These are phyloP conservation scores for Pinus albicaulis DNA, from an alignment of 75 land plant genomes.

Conservation along the genomic window DNA sequence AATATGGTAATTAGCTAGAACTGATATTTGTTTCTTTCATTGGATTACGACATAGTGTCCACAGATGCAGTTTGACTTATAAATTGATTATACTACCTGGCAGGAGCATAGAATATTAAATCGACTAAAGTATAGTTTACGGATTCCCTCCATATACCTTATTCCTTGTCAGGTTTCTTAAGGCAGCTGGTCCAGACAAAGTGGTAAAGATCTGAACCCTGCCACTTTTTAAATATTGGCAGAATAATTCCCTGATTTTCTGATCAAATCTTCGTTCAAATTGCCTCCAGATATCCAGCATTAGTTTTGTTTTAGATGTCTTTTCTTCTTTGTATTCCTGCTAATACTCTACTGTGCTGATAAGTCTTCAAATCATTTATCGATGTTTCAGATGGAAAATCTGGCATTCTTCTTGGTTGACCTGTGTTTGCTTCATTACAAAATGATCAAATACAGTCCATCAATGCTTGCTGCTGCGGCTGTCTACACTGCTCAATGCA, in stretches of 20 bases:
- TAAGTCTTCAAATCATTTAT: too few relatives aligned
- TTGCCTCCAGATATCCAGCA: slow-evolving; percentile 42
- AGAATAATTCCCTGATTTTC: background rate
- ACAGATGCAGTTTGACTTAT: background rate
- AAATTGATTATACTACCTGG: background rate
- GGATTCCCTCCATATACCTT: slow-evolving; percentile 79
- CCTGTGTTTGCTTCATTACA: slow-evolving; percentile 66
- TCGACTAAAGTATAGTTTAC: slow-evolving; percentile 73
- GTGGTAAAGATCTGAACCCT: slow-evolving; percentile 31
- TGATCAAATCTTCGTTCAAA: background rate
- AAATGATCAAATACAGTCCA: slow-evolving; percentile 51
- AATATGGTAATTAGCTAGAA: slow-evolving; percentile 39
- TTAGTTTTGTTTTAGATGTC: slow-evolving; percentile 75
- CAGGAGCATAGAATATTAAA: slow-evolving; percentile 71
- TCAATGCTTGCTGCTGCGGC: slow-evolving; percentile 88
- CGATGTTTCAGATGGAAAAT: slow-evolving; percentile 46
- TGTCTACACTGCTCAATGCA: slow-evolving; percentile 75
- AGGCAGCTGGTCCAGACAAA: slow-evolving; percentile 62
- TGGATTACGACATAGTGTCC: background rate
- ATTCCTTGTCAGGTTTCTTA: slow-evolving; percentile 75
- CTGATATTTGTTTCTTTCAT: background rate
- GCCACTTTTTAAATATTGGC: background rate
- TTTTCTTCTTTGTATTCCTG: slow-evolving; percentile 48
- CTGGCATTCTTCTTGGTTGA: slow-evolving; percentile 74
- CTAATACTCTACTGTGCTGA: too few relatives aligned